Evolutionary conservation across 192 early-diverging fungal species (phyloP).

Genomic region (Backusella macrospora): DNA sequence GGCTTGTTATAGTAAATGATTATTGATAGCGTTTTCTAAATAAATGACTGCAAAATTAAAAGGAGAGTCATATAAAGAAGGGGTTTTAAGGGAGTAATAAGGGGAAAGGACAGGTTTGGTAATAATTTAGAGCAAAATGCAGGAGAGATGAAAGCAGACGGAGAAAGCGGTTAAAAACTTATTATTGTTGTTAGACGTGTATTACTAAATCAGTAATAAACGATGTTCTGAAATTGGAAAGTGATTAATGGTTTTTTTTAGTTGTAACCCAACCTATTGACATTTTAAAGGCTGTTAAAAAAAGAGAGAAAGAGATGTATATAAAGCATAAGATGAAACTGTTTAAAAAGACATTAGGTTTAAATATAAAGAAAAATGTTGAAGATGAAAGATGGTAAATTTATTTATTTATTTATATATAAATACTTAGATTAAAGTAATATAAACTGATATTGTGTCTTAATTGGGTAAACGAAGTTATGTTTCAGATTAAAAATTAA

Average conservation of each 20-base stretch:
- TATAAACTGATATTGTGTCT: no score
- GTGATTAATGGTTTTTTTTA: background rate
- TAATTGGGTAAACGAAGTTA: background rate
- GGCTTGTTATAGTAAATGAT: conserved; percentile 10
- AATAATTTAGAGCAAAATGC: conserved; percentile 15
- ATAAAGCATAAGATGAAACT: background rate
- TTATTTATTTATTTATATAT: no score
- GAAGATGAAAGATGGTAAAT: no score
- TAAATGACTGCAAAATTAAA: background rate
- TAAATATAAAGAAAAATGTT: background rate
- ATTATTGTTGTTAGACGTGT: background rate
- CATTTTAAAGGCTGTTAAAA: no score
- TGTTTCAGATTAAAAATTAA: conserved; percentile 3
- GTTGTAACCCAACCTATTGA: background rate
- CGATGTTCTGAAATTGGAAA: background rate
- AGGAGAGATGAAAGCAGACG: background rate
- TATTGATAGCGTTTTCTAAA: background rate
- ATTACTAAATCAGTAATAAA: background rate
- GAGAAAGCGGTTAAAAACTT: conserved; percentile 8
- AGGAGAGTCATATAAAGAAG: conserved; percentile 8
- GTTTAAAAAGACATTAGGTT: background rate
- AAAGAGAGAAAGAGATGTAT: background rate
- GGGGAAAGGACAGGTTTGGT: background rate
- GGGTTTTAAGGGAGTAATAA: background rate
- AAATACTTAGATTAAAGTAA: no score